Conservation (phyloP, 1,139 yeast genomes). For the Suhomyces chickasaworum region DNA sequence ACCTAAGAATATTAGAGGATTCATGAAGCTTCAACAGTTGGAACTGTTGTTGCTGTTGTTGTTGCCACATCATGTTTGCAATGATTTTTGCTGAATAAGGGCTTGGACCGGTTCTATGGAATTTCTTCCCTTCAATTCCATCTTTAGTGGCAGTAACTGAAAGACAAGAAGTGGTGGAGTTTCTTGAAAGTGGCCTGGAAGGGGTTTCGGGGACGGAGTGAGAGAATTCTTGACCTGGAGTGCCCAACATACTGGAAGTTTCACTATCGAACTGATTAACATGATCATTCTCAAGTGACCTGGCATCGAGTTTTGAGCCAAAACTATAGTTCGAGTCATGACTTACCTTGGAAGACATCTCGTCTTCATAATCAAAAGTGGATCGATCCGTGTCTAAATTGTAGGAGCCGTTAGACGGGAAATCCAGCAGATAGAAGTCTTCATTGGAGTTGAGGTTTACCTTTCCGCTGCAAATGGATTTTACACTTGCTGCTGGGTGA, state of each 20-base stretch:
- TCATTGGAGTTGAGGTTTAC: slow-evolving; percentile 33
- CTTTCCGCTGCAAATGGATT: slow-evolving; percentile 43
- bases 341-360: slow-evolving; percentile 18
- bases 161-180: slow-evolving; percentile 63
- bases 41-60: slow-evolving; percentile 8
- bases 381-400: slow-evolving; percentile 7
- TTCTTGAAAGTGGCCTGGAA: slow-evolving; percentile 60
- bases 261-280: slow-evolving; percentile 1
- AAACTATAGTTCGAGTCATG: slow-evolving; percentile 26
- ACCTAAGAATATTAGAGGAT: neutral
- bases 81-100: slow-evolving; percentile 38
- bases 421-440: slow-evolving; percentile 20
- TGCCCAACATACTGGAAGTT: slow-evolving; percentile 4
- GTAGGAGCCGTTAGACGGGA: slow-evolving; percentile 8
- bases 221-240: slow-evolving; percentile 5
- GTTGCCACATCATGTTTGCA: slow-evolving; percentile 35
- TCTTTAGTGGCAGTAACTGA: slow-evolving; percentile 75
- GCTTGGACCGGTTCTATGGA: slow-evolving; percentile 46
- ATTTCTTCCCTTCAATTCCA: slow-evolving; percentile 65
- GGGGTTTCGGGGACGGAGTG: slow-evolving; percentile 21
- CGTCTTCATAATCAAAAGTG: slow-evolving; percentile 14
- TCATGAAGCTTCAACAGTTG: neutral
- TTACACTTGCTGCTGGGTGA: slow-evolving; percentile 48
- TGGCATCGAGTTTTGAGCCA: slow-evolving; percentile 20
- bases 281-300: neutral